Evolutionary conservation across 2,329 filamentous ascomycete genomes (phyloP).

Genomic region (Aquanectria penicillioides): DNA sequence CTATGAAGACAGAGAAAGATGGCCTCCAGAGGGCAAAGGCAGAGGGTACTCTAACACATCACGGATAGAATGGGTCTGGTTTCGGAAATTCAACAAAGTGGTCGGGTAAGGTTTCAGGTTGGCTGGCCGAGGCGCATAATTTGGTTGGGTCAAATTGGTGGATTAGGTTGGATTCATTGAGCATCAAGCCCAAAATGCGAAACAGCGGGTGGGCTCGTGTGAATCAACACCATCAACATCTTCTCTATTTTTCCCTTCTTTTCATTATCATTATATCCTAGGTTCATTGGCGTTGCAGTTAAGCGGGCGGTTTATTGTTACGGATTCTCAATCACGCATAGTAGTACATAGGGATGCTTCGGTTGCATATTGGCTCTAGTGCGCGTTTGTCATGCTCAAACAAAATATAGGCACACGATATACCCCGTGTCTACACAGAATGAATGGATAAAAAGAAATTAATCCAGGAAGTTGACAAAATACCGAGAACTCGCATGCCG

Average conservation of each 20-base stretch:
- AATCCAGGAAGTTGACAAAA: no score
- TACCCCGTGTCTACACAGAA: no score
- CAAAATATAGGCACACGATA: no score
- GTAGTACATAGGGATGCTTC: no score
- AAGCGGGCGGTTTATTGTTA: no score
- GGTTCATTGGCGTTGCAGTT: slow-evolving; percentile 9
- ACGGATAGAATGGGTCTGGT: neutral
- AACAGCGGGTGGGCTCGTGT: no score
- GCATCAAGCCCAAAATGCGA: no score
- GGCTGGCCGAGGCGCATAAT: slow-evolving; percentile 11
- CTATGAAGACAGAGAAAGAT: slow-evolving; percentile 46
- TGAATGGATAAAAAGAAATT: no score
- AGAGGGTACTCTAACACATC: slow-evolving; percentile 12
- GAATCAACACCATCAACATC: no score
- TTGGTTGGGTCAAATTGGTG: slow-evolving; percentile 16
- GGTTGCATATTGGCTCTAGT: neutral
- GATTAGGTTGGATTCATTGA: no score
- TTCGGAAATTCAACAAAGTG: neutral
- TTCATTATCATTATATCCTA: neutral
- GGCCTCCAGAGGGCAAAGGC: slow-evolving; percentile 21
- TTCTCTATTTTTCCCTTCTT: slow-evolving; percentile 3
- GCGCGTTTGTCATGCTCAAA: neutral
- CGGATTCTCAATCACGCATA: no score
- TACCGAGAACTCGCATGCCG: no score
- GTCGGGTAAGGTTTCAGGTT: neutral